phyloP scores from a whole-genome alignment of 495 filamentous ascomycete species.

The Aspergillus saccharolyticus region DNA sequence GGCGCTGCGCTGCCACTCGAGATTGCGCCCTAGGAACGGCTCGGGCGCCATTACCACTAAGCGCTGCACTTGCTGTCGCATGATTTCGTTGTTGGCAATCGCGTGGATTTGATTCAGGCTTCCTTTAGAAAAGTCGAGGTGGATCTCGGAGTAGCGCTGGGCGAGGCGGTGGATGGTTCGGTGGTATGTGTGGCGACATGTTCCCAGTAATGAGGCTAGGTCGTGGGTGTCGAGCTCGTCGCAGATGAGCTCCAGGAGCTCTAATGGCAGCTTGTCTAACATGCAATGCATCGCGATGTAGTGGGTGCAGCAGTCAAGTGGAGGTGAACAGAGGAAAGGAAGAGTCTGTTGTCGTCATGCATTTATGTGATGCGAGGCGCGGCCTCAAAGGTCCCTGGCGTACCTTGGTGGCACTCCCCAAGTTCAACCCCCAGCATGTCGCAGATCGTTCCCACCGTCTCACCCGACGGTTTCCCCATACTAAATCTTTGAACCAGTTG shows the following conservation, averaged over 20 bases:
- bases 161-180: conserved; percentile 6
- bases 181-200: conserved; percentile 5
- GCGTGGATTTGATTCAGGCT: conserved; percentile 9
- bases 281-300: neutral
- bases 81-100: conserved; percentile 2
- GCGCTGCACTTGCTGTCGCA: conserved; percentile 6
- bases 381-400: neutral
- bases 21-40: conserved; percentile 7
- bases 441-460: neutral
- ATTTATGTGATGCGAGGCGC: neutral
- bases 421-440: neutral
- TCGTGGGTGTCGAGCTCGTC: conserved; percentile 6
- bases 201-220: conserved; percentile 8
- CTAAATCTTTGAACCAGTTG: too few species aligned
- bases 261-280: conserved; percentile 1
- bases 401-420: neutral
- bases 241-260: conserved; percentile 11
- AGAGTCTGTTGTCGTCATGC: neutral
- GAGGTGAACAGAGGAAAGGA: neutral
- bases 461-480: too few species aligned
- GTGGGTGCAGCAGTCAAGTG: too few species aligned
- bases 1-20: conserved; percentile 8
- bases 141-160: conserved; percentile 7
- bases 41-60: conserved; percentile 11
- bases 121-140: conserved; percentile 6